phyloP scores from a whole-genome alignment of 805 yeast genomes.

The Brettanomyces custersianus region DNA sequence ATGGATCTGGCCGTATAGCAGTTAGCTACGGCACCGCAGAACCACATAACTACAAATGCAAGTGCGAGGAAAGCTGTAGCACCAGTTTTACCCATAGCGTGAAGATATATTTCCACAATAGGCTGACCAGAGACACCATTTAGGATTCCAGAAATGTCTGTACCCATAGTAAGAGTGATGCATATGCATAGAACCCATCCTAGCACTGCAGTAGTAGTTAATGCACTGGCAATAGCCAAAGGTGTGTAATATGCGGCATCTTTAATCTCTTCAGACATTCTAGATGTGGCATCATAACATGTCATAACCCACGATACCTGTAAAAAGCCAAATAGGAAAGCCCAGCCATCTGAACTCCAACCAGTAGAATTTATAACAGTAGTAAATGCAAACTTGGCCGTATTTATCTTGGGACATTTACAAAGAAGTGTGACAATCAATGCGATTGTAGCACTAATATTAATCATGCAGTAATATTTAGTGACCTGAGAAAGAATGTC shows the following conservation, averaged over 20 bases:
- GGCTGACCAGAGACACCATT: conserved; percentile 34
- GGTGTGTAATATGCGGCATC: conserved; percentile 50
- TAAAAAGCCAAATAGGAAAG: conserved; percentile 47
- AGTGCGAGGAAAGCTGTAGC: conserved; percentile 43
- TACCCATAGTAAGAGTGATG: conserved; percentile 35
- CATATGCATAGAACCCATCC: conserved; percentile 44
- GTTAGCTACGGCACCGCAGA: conserved; percentile 44
- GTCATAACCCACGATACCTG: conserved; percentile 58
- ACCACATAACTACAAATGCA: conserved; percentile 40
- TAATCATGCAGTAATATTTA: conserved; percentile 40
- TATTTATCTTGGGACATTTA: conserved; percentile 38
- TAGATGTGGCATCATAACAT: conserved; percentile 45
- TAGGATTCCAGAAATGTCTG: conserved; percentile 28
- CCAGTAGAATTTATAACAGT: conserved; percentile 38
- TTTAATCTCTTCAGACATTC: conserved; percentile 47
- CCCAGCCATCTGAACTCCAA: conserved; percentile 46
- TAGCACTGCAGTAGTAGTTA: conserved; percentile 37
- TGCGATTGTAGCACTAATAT: conserved; percentile 40
- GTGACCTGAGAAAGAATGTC: conserved; percentile 40
- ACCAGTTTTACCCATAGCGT: conserved; percentile 44
- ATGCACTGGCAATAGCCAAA: conserved; percentile 47
- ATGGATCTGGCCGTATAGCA: conserved; percentile 44
- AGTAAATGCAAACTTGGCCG: conserved; percentile 40
- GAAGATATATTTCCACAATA: conserved; percentile 41
- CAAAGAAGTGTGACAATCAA: conserved; percentile 47